Evolutionary conservation across 192 early-diverging fungal genomes (phyloP).

Genomic region (Geranomyces variabilis): DNA sequence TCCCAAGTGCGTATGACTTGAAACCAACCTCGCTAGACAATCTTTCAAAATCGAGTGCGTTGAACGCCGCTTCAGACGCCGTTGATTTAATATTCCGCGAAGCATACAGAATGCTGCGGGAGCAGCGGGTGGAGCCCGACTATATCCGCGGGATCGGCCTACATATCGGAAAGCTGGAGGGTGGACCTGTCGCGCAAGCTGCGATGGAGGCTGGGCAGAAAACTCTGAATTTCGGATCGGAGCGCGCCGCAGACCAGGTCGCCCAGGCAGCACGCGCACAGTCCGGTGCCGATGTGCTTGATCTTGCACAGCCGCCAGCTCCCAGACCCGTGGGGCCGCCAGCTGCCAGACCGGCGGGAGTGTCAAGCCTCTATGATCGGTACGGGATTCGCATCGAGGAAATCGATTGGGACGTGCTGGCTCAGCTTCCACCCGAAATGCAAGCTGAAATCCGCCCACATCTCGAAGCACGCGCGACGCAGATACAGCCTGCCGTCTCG

Average conservation of each 20-base stretch:
- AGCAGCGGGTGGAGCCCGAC: slow-evolving; percentile 28
- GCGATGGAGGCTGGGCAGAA: slow-evolving; percentile 25
- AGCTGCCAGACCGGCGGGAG: too few species aligned
- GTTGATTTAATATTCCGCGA: slow-evolving; percentile 25
- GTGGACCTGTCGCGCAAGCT: background rate
- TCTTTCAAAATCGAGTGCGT: slow-evolving; percentile 34
- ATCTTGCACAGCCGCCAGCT: too few species aligned
- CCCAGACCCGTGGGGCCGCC: too few species aligned
- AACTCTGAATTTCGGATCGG: slow-evolving; percentile 14
- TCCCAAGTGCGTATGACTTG: background rate
- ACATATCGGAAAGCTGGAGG: slow-evolving; percentile 40
- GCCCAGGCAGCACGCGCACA: too few species aligned
- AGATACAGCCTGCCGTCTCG: background rate
- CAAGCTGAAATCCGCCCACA: slow-evolving; percentile 22
- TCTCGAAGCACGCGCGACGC: slow-evolving; percentile 2
- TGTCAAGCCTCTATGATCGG: background rate
- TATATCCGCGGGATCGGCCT: slow-evolving; percentile 52
- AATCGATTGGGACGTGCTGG: slow-evolving; percentile 28
- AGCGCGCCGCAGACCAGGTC: background rate
- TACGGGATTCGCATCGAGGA: slow-evolving; percentile 17
- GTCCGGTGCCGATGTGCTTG: too few species aligned
- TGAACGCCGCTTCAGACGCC: slow-evolving; percentile 11
- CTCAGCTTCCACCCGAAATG: slow-evolving; percentile 27
- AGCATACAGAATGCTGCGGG: slow-evolving; percentile 25
- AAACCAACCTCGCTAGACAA: slow-evolving; percentile 28